Conservation (phyloP, 2,329 filamentous ascomycete species). For the Dothideomycetes sp. region DNA sequence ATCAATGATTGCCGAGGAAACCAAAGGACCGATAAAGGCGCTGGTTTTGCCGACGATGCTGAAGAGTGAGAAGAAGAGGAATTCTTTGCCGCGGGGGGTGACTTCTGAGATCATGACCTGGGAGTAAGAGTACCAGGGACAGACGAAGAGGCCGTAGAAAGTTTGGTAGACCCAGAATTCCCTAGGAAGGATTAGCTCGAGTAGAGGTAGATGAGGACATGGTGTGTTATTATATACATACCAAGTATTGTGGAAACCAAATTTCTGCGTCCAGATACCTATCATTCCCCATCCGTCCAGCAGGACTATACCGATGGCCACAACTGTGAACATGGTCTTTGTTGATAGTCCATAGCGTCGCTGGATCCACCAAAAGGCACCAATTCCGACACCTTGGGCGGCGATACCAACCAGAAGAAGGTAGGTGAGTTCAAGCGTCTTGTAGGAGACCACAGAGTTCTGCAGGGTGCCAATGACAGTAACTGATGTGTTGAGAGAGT, state of each 20-base stretch:
- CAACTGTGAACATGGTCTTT: constrained; percentile 60
- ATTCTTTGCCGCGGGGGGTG: constrained; percentile 58
- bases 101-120: constrained; percentile 65
- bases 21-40: constrained; percentile 58
- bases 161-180: constrained; percentile 32
- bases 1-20: constrained; percentile 62
- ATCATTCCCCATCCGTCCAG: constrained; percentile 53
- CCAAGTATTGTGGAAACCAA: constrained; percentile 46
- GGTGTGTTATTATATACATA: too few species aligned
- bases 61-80: constrained; percentile 61
- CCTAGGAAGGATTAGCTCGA: too few species aligned
- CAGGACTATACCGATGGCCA: constrained; percentile 53
- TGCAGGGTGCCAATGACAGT: constrained; percentile 59
- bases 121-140: constrained; percentile 61
- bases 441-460: constrained; percentile 56
- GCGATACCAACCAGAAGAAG: constrained; percentile 57
- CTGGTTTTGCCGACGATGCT: constrained; percentile 61
- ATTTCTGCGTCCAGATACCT: constrained; percentile 45
- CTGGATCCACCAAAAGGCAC: constrained; percentile 49
- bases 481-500: constrained; percentile 60
- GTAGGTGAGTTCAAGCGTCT: constrained; percentile 56
- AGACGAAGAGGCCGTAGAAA: constrained; percentile 58
- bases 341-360: constrained; percentile 50
- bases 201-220: too few species aligned
- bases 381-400: constrained; percentile 55